These are phyloP conservation scores for Erodium maritimum DNA, from an alignment of 345 rosid species.

Conservation along the genomic window DNA sequence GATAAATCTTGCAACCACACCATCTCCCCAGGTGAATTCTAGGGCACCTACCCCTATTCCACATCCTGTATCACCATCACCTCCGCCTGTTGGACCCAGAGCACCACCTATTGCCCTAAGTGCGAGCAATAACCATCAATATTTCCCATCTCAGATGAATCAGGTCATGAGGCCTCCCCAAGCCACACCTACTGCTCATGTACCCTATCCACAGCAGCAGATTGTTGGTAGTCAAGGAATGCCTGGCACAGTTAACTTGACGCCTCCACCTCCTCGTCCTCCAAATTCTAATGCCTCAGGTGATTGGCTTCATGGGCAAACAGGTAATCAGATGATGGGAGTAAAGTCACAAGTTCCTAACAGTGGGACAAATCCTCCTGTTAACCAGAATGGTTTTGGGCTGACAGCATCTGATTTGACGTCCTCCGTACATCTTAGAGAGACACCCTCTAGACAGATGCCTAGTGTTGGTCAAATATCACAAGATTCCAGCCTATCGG, in stretches of 20 bases:
- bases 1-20: conserved; percentile 73
- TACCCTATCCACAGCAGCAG: conserved; percentile 34
- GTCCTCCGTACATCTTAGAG: conserved; percentile 40
- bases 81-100: conserved; percentile 39
- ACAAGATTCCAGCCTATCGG: conserved; percentile 32
- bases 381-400: conserved; percentile 45
- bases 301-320: conserved; percentile 43
- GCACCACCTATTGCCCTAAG: conserved; percentile 40
- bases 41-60: conserved; percentile 33
- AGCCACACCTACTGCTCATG: conserved; percentile 13
- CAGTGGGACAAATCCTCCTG: conserved; percentile 19
- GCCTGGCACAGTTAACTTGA: conserved; percentile 31
- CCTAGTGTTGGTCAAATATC: conserved; percentile 20
- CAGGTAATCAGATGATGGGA: conserved; percentile 25
- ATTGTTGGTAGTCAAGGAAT: conserved; percentile 33
- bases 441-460: conserved; percentile 28
- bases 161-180: conserved; percentile 41
- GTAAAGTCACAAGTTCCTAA: conserved; percentile 29
- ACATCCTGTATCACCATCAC: conserved; percentile 27
- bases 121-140: conserved; percentile 43
- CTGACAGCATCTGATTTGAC: conserved; percentile 24
- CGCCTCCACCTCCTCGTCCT: conserved; percentile 32
- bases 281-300: conserved; percentile 37
- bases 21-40: conserved; percentile 39
- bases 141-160: conserved; percentile 41